A percentile compares a stretch with the other conserved stretches of the same genome.
phyloP scores from a whole-genome alignment of 805 yeast genomes.

The Yamadazyma paraphyllophila region DNA sequence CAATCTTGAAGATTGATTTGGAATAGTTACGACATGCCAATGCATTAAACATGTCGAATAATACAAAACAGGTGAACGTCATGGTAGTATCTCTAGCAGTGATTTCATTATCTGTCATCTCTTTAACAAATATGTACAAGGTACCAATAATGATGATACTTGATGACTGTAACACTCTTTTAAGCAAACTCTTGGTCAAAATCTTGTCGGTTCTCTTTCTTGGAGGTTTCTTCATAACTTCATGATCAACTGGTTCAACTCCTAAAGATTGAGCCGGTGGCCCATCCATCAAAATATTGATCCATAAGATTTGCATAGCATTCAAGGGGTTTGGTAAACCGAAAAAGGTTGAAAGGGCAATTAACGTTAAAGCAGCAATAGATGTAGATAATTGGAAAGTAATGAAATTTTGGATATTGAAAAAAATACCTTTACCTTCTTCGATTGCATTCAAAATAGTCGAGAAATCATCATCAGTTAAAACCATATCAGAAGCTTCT shows the following conservation, averaged over 20 bases:
- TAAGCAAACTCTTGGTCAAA: slow-evolving; percentile 64
- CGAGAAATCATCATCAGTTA: slow-evolving; percentile 94
- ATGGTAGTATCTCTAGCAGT: slow-evolving; percentile 97
- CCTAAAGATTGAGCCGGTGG: slow-evolving; percentile 98
- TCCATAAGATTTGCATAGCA: slow-evolving; percentile 98
- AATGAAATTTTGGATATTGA: slow-evolving; percentile 90
- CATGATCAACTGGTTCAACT: slow-evolving; percentile 95
- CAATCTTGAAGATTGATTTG: slow-evolving; percentile 80
- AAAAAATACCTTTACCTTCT: slow-evolving; percentile 97
- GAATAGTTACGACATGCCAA: slow-evolving; percentile 86
- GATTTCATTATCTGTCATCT: slow-evolving; percentile 78
- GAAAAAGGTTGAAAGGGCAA: slow-evolving; percentile 83
- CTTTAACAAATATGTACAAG: slow-evolving; percentile 77
- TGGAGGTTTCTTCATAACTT: slow-evolving; percentile 96
- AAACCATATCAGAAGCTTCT: slow-evolving; percentile 97
- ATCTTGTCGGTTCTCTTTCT: slow-evolving; percentile 84
- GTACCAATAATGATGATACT: slow-evolving; percentile 80
- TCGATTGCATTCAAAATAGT: slow-evolving; percentile 91
- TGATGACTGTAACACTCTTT: slow-evolving; percentile 76
- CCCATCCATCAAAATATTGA: slow-evolving; percentile 96
- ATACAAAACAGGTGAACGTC: slow-evolving; percentile 97
- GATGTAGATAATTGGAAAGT: slow-evolving; percentile 96
- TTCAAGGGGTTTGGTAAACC: slow-evolving; percentile 91
- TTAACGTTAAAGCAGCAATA: slow-evolving; percentile 87
- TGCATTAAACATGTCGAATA: slow-evolving; percentile 97